Evolutionary conservation across 192 early-diverging fungal species (phyloP).

Genomic region (Coemansia sp.): DNA sequence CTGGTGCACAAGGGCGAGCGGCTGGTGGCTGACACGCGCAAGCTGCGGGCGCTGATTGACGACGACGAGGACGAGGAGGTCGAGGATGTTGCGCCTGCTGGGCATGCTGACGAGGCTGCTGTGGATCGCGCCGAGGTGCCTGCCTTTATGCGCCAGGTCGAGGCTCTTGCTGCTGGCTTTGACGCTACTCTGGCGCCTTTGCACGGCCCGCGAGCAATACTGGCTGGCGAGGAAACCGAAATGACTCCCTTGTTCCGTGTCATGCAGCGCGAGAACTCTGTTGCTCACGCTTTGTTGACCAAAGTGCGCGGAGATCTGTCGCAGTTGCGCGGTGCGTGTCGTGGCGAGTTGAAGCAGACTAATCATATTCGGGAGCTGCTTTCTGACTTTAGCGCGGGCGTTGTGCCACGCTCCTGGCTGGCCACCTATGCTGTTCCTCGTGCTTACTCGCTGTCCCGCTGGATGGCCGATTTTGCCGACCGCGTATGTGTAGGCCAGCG

Average conservation of each 20-base stretch:
- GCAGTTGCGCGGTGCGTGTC: constrained; percentile 67
- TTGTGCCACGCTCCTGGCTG: constrained; percentile 70
- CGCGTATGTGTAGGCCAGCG: constrained; percentile 67
- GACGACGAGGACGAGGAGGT: constrained; percentile 72
- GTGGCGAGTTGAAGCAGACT: constrained; percentile 83
- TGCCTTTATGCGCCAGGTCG: constrained; percentile 75
- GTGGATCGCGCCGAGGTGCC: constrained; percentile 60
- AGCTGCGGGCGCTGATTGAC: constrained; percentile 76
- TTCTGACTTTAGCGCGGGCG: constrained; percentile 68
- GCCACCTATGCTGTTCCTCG: constrained; percentile 48
- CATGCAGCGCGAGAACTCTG: constrained; percentile 79
- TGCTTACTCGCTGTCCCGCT: constrained; percentile 63
- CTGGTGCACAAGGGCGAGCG: constrained; percentile 78
- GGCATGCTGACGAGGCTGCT: neutral
- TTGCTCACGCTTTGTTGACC: constrained; percentile 61
- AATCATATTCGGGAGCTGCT: constrained; percentile 81
- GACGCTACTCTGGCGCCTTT: constrained; percentile 57
- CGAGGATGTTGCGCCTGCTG: neutral
- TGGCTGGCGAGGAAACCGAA: neutral
- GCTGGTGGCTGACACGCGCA: constrained; percentile 84
- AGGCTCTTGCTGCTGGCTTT: constrained; percentile 62
- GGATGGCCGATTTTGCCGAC: constrained; percentile 73
- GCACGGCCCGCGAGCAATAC: neutral
- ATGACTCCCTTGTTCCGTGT: constrained; percentile 77
- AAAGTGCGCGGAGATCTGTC: constrained; percentile 70